Evolutionary conservation across 2,329 filamentous ascomycete genomes (phyloP).

Genomic region (Diaporthe sp.): DNA sequence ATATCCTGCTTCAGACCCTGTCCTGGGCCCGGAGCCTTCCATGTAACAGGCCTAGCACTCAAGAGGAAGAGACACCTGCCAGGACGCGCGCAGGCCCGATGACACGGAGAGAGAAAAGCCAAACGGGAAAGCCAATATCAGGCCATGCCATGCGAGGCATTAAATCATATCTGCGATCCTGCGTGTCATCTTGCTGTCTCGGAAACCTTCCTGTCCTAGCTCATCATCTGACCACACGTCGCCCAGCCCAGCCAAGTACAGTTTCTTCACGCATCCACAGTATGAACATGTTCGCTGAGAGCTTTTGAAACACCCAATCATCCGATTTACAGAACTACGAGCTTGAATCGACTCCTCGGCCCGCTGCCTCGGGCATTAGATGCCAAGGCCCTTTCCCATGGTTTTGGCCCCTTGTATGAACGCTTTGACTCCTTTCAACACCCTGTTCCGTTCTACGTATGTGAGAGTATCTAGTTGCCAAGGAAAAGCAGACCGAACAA

Average conservation of each 20-base stretch:
- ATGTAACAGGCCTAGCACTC: neutral
- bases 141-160: neutral
- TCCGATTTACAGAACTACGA: neutral
- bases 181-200: neutral
- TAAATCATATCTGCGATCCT: neutral
- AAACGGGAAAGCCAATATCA: neutral
- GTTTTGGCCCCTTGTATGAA: neutral
- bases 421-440: slow-evolving; percentile 1
- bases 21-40: neutral
- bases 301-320: neutral
- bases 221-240: neutral
- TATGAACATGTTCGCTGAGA: neutral
- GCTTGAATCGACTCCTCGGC: slow-evolving; percentile 6
- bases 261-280: neutral
- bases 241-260: neutral
- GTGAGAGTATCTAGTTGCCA: neutral
- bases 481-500: neutral
- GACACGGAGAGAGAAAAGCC: too few relatives aligned
- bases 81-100: neutral
- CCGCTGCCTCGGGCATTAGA: slow-evolving; percentile 5
- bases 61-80: neutral
- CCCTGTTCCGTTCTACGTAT: neutral
- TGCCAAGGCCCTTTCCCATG: neutral
- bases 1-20: neutral
- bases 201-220: neutral